Conservation (phyloP, 2,329 filamentous ascomycete species). For the Leptographium galeiforme region DNA sequence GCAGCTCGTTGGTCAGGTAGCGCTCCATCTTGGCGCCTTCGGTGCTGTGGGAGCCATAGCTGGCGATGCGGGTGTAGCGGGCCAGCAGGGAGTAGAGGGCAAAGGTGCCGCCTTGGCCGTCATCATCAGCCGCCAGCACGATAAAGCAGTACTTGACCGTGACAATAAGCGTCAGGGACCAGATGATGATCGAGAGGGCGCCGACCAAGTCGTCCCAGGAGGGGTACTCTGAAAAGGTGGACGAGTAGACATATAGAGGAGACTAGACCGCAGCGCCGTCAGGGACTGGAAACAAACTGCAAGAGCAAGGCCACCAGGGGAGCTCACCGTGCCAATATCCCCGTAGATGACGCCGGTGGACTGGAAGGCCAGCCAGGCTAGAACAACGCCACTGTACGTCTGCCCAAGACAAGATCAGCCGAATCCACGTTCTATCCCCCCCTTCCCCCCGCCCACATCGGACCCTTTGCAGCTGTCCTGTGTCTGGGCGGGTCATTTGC, state of each 20-base stretch:
- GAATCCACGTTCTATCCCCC: neutral
- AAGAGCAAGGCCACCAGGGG: neutral
- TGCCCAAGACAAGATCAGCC: constrained; percentile 7
- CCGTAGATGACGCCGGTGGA: constrained; percentile 56
- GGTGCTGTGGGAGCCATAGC: constrained; percentile 41
- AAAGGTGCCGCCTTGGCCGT: constrained; percentile 59
- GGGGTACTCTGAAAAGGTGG: constrained; percentile 46
- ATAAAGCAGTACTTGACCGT: constrained; percentile 57
- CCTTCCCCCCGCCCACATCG: neutral
- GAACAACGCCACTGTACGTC: constrained; percentile 13
- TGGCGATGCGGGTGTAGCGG: constrained; percentile 46
- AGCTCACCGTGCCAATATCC: constrained; percentile 41
- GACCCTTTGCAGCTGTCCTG: neutral
- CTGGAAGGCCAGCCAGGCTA: constrained; percentile 44
- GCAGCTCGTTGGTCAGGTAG: constrained; percentile 41
- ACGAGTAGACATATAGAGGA: constrained; percentile 58
- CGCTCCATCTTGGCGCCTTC: constrained; percentile 46
- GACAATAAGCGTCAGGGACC: constrained; percentile 56
- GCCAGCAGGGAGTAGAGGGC: constrained; percentile 52
- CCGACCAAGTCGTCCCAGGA: constrained; percentile 46
- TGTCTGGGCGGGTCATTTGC: neutral
- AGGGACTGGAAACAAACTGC: neutral
- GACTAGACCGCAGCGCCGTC: constrained; percentile 6
- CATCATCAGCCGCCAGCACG: constrained; percentile 52
- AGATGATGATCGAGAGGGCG: constrained; percentile 54